Base-by-base conservation (phyloP, 2,329 filamentous ascomycete genomes). In the Xylariaceae sp. region DNA sequence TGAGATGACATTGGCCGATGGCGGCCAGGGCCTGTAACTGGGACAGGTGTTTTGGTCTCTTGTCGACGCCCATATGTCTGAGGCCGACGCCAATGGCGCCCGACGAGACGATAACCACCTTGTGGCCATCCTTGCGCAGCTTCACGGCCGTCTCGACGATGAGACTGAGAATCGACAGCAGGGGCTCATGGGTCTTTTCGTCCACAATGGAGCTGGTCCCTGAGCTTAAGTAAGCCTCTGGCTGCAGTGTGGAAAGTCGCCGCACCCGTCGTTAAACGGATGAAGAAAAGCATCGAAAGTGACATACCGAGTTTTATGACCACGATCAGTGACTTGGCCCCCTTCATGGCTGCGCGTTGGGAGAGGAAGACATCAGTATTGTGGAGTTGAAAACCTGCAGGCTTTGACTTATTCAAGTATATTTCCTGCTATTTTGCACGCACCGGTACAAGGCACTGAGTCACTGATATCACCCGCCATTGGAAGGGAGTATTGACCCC, bases 201-300 rank as follows among this genome's bases (percentile, higher is more conserved):
- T 96, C 87, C 45, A 98, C 89, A 48, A 98, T 96, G n/a, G 92
- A 96, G 60, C 88, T 95, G 29, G 92, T 96, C 51, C 92, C 92
- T 98, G 48, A 40, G 16, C 6, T 3, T 3, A 22, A 33, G 23
- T 43, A 22, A 41, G 37, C 24, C 6, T 6, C n/a, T 30, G n/a
- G n/a, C n/a, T n/a, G n/a, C n/a, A n/a, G n/a, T n/a, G n/a, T n/a
- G n/a, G n/a, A n/a, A n/a, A n/a, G n/a, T n/a, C n/a, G n/a, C n/a
- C n/a, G n/a, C n/a, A n/a, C n/a, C n/a, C n/a, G 21, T 26, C 11
- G 5, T 19, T 14, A 14, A n/a, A 16, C 3, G 3, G 16, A 22
- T 8, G 5, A 18, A 24, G 16, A 22, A 2, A 21, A 12, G 10
- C 17, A 18, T 12, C 19, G n/a, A 19, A 7, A 10, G 13, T 19